These are phyloP conservation scores for Schwanniomyces pseudopolymorphus DNA, from an alignment of 805 yeast genomes.

Conservation along the genomic window DNA sequence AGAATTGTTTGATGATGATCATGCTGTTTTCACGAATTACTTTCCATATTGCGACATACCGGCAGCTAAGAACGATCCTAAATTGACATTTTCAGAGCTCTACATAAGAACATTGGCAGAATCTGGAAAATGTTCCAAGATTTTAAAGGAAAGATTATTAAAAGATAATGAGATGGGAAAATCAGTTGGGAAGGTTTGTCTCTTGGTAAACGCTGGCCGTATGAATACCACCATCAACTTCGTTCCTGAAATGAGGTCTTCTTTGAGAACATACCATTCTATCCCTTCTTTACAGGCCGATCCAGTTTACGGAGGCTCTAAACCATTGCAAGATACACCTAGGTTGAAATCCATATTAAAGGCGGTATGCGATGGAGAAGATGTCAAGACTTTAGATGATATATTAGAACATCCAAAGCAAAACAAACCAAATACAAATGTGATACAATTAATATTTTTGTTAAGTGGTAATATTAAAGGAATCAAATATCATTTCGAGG, in stretches of 20 bases:
- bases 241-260: slow-evolving; percentile 93
- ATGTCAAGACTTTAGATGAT: slow-evolving; percentile 49
- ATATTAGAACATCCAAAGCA: slow-evolving; percentile 34
- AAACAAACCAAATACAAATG: slow-evolving; percentile 54
- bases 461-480: slow-evolving; percentile 64
- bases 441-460: slow-evolving; percentile 70
- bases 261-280: slow-evolving; percentile 88
- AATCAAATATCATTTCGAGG: slow-evolving; percentile 38
- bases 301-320: slow-evolving; percentile 47
- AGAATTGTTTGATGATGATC: slow-evolving; percentile 60
- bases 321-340: slow-evolving; percentile 93
- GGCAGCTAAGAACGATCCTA: slow-evolving; percentile 37
- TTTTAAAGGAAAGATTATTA: slow-evolving; percentile 73
- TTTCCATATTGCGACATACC: slow-evolving; percentile 44
- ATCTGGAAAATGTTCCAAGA: slow-evolving; percentile 78
- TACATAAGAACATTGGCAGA: slow-evolving; percentile 81
- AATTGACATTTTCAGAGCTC: slow-evolving; percentile 76
- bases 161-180: slow-evolving; percentile 61
- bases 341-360: slow-evolving; percentile 85
- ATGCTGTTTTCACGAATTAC: slow-evolving; percentile 66
- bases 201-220: slow-evolving; percentile 87
- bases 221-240: slow-evolving; percentile 94
- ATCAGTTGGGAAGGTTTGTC: slow-evolving; percentile 76
- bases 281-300: slow-evolving; percentile 85
- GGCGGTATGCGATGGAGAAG: slow-evolving; percentile 74